Evolutionary conservation across 1,284 basidiomycete species (phyloP), one percentile per base, ranked within the genome.

Genomic region (Volvariella volvacea): DNA sequence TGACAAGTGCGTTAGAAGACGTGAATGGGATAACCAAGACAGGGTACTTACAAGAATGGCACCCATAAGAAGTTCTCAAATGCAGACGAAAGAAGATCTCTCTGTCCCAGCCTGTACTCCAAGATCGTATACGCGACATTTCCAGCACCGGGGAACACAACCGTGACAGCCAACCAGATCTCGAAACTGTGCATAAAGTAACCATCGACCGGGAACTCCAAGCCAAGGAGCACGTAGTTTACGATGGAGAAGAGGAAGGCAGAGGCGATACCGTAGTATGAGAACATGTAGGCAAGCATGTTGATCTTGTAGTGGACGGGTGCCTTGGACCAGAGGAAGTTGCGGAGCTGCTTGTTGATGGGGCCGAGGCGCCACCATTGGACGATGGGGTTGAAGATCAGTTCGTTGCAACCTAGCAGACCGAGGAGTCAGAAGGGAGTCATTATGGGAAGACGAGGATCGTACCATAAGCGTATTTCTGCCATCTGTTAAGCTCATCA

Each of bases 251-350:
- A 69, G 14, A 78, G 55, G 4, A 79, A 72, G 3, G 81, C 78
- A 4, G 74, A 77, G 0, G 70, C 63, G 16, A 68, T 63, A 42
- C 75, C 61, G 64, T 80, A 91, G 60, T 60, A 53, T 3, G 55
- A 63, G 63, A 60, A 84, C 84, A 72, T 76, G 78, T 78, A 85
- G 2, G 82, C 69, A 66, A 80, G 63, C 82, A 85, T 84, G 46
- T 69, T 76, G 56, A 90, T 73, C 69, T 92, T 92, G 73, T 90
- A 91, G 63, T 90, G 87, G 0, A 87, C 67, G 0, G 88, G 88
- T 3, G 84, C 84, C 36, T 58, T 62, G 0, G 81, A 84, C 85
- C 86, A 89, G 21, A 90, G 52, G 67, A 92, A 92, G n/a, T 62
- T 70, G 38, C 79, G 78, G 32, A 90, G 76, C 53, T 91, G 85